Evolutionary conservation across 441 rosid species (phyloP).

Genomic region (Bruguiera hainesii): DNA sequence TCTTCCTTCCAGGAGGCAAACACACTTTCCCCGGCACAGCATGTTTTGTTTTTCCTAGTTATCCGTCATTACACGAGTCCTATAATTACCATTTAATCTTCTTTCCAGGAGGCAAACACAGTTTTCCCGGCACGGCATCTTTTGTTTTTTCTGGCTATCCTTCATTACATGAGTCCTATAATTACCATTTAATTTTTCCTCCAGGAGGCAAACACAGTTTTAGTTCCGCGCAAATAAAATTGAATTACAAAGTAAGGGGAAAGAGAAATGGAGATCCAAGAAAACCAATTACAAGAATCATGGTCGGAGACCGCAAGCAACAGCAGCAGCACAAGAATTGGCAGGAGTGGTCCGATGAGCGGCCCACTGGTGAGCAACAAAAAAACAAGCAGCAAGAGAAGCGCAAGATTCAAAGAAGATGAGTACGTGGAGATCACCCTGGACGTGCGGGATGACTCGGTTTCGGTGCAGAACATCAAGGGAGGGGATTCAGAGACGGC

Average conservation of each 20-base stretch:
- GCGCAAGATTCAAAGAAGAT: conserved; percentile 40
- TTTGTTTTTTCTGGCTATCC: background rate
- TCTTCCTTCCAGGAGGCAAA: conserved; percentile 4
- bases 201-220: background rate
- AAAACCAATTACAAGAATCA: conserved; percentile 24
- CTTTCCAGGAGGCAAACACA: no score
- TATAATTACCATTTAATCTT: no score
- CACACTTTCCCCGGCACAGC: background rate
- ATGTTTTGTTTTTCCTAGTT: background rate
- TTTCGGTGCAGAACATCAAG: conserved; percentile 35
- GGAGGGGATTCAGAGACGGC: conserved; percentile 47
- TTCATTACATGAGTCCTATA: background rate
- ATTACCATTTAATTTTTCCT: background rate
- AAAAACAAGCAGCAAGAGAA: conserved; percentile 30
- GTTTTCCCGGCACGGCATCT: background rate
- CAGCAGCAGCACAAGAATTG: conserved; percentile 29
- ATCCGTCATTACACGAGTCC: no score
- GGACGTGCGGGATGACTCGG: conserved; percentile 41
- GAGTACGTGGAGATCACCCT: conserved; percentile 54
- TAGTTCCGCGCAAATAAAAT: background rate
- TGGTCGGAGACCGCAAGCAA: conserved; percentile 41
- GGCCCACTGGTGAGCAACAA: conserved; percentile 32
- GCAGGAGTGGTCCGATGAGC: conserved; percentile 44
- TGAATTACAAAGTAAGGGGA: background rate
- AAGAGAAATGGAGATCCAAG: conserved; percentile 41